Base-by-base conservation (phyloP, 75 land plant genomes). In the Cunninghamia lanceolata region DNA sequence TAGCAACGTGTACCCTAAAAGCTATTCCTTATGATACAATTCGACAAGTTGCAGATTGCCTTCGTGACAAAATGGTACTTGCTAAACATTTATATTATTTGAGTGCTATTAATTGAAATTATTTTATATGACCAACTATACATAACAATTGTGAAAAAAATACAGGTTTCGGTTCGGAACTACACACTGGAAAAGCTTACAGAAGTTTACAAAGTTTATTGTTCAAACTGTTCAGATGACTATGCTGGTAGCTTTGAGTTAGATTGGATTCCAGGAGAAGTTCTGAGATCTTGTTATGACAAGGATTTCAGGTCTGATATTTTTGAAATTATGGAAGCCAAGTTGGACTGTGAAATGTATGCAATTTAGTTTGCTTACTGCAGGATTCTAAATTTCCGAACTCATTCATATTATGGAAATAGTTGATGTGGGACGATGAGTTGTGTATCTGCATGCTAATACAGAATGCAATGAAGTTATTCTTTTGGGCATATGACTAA, bases 231-330 rank as follows among this genome's bases (percentile, higher is more conserved):
- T 45, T 84, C 90, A 66, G 90, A 85, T 71, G 88, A 19, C 40
- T 87, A 88, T 76, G 46, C 68, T 28, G 52, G 71, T 52, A 15
- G 68, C 35, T 81, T 87, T 66, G 89, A 89, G 35, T 93, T 91
- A 87, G 91, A 88, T 28, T 96, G 98, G 98, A 91, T 96, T 80
- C 96, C 95, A 79, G 88, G 93, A 66, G 93, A 89, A 86, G 89
- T 96, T 84, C 85, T 96, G 85, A 91, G 92, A 84, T 93, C 94
- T 68, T 87, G 90, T 38, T 94, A 88, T 91, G 95, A 94, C 88
- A 92, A 89, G 85, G 96, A 95, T 87, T 93, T 94, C 88, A 91
- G 95, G 94, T 91, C 43, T 25, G 86, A 84, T 76, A 3, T 32
- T 68, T 77, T 30, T 21, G 77, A 50, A 68, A 40, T 30, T 56